phyloP scores from a whole-genome alignment of 192 early-diverging fungal genomes.

The Bifiguratus adelaidae region DNA sequence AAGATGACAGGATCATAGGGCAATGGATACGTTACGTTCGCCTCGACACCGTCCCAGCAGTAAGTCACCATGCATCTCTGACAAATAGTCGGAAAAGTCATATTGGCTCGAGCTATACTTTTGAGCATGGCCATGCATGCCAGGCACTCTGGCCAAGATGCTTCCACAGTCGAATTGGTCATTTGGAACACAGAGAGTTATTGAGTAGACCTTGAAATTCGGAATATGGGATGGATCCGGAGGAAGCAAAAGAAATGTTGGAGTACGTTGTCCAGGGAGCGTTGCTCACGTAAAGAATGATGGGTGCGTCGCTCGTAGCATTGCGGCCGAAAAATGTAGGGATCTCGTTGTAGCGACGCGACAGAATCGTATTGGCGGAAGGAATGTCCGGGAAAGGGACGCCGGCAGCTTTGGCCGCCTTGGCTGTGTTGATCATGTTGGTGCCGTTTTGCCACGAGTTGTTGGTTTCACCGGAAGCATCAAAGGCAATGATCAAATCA shows the following conservation, averaged over 20 bases:
- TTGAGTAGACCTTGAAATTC: background rate
- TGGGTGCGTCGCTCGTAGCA: background rate
- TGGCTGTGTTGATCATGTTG: background rate
- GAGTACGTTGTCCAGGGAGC: background rate
- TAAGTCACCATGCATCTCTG: background rate
- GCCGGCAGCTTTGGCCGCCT: background rate
- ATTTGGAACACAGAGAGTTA: background rate
- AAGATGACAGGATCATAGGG: background rate
- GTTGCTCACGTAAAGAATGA: background rate
- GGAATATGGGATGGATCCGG: background rate
- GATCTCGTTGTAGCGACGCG: background rate
- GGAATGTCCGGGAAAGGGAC: background rate
- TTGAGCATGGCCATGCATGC: background rate
- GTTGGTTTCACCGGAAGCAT: background rate
- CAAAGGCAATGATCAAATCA: background rate
- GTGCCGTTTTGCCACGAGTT: background rate
- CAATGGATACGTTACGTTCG: background rate
- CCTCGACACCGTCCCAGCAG: background rate
- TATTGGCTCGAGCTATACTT: background rate
- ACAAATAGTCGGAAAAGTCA: background rate
- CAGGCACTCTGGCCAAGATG: background rate
- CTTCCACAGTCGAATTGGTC: background rate
- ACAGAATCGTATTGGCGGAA: background rate
- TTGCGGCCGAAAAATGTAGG: background rate
- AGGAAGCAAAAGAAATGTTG: background rate